Evolutionary conservation across 805 yeast species (phyloP).

Genomic region (Kuraishia molischiana): DNA sequence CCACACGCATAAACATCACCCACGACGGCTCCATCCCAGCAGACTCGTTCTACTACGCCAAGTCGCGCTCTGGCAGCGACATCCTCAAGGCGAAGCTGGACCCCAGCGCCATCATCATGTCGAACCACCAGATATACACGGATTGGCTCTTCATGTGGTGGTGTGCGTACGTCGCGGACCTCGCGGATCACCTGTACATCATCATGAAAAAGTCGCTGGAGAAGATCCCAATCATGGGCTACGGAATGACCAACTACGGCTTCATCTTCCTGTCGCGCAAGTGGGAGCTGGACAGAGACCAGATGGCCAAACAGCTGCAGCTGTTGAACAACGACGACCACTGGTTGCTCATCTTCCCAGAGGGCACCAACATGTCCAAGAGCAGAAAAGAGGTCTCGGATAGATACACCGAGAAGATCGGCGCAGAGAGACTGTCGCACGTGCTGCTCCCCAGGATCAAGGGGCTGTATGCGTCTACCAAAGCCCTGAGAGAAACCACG

Average conservation of each 20-base stretch:
- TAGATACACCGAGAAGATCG: slow-evolving; percentile 44
- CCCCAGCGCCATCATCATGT: slow-evolving; percentile 39
- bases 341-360: slow-evolving; percentile 78
- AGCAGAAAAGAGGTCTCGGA: slow-evolving; percentile 52
- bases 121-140: slow-evolving; percentile 91
- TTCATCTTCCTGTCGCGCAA: slow-evolving; percentile 78
- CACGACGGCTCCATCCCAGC: slow-evolving; percentile 29
- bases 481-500: slow-evolving; percentile 41
- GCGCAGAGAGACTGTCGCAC: slow-evolving; percentile 41
- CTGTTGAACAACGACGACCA: slow-evolving; percentile 36
- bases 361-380: slow-evolving; percentile 80
- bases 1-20: slow-evolving; percentile 42
- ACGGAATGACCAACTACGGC: slow-evolving; percentile 71
- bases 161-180: slow-evolving; percentile 56
- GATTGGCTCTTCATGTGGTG: slow-evolving; percentile 95
- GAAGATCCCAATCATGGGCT: slow-evolving; percentile 68
- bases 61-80: slow-evolving; percentile 12
- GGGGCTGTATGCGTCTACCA: slow-evolving; percentile 64
- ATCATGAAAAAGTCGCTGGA: slow-evolving; percentile 69
- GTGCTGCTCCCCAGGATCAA: slow-evolving; percentile 75
- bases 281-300: slow-evolving; percentile 69
- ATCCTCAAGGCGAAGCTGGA: slow-evolving; percentile 11
- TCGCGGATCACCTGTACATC: slow-evolving; percentile 59
- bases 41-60: slow-evolving; percentile 18
- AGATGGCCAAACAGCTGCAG: slow-evolving; percentile 44